These are phyloP conservation scores for Pseudonitzschia pungens DNA, from an alignment of 108 stramenopile genomes.

Conservation along the genomic window DNA sequence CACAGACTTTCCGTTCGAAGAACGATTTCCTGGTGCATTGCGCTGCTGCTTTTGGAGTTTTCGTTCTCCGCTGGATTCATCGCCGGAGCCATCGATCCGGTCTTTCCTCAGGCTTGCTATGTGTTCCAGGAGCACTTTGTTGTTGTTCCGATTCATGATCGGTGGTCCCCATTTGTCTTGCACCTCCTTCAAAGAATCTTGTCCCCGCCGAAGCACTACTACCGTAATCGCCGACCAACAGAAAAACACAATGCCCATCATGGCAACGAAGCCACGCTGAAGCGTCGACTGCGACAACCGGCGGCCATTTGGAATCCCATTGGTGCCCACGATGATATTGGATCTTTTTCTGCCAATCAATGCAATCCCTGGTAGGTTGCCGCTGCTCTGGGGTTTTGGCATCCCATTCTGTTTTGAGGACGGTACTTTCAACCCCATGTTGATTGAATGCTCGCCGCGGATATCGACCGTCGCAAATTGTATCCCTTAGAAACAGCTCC, in stretches of 20 bases:
- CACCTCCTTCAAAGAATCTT: not conserved
- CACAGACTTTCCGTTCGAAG: not conserved
- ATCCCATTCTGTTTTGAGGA: not conserved
- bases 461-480: too few species aligned
- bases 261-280: constrained; percentile 19
- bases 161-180: constrained; percentile 12
- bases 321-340: not conserved
- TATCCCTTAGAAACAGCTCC: too few species aligned
- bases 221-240: constrained; percentile 17
- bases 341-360: not conserved
- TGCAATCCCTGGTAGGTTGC: not conserved
- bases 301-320: not conserved
- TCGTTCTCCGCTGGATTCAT: not conserved
- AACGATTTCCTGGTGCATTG: not conserved
- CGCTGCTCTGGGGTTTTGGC: not conserved
- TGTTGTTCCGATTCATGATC: not conserved
- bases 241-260: constrained; percentile 22
- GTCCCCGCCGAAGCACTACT: not conserved
- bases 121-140: constrained; percentile 5
- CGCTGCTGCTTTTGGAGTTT: not conserved
- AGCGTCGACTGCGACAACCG: constrained; percentile 23
- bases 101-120: not conserved
- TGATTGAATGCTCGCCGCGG: too few species aligned
- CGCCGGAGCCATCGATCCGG: too few species aligned
- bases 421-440: not conserved